Base-by-base conservation (phyloP, 2,329 filamentous ascomycete genomes). In the Thielaviopsis punctulata region DNA sequence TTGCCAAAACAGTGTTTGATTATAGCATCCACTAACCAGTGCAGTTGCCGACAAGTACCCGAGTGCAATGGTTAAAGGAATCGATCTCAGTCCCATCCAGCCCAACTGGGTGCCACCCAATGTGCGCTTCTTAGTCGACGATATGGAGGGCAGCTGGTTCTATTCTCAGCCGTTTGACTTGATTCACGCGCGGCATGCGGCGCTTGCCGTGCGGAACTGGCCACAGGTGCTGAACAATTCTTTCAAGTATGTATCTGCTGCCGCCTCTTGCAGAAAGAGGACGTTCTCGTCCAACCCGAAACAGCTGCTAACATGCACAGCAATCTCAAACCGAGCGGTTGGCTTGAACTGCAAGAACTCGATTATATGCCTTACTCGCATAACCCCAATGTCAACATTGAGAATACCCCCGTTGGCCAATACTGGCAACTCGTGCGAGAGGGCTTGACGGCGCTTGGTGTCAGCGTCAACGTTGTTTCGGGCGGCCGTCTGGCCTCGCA, bases 41-140 rank as follows among this genome's bases (percentile, higher is more conserved):
- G 4, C 57, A 57, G 45, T 66, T 58, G 58, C 68, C 54, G 63
- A 74, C 51, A 53, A 64, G 1, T 68, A 72, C 51, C 72, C 73
- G 19, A 61, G 68, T 50, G 69, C 63, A 41, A 66, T 62, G 64
- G 75, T 64, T 2, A 69, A 70, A 39, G 76, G 76, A 9, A 72
- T 73, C 2, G 76, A 80, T 57, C 65, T 80, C 1, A 77, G 73
- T 13, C 75, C 76, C 0, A 76, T 77, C 13, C 76, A 80, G 55
- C 75, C 76, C 2, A 65, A 65, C 15, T 75, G 66, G 62, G 62
- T 78, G 10, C 76, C 75, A 3, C 71, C 74, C 3, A 79, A 78
- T 56, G 68, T 76, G 19, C 66, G 67, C 22, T 78, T 77, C 57
- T 64, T 75, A 59, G 67, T 79, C 10, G 76, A 80, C 54, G 76